Evolutionary conservation across 2,329 filamentous ascomycete species (phyloP), one percentile per base, ranked within the genome.

Genomic region (Sporothrix pseudoabietina): DNA sequence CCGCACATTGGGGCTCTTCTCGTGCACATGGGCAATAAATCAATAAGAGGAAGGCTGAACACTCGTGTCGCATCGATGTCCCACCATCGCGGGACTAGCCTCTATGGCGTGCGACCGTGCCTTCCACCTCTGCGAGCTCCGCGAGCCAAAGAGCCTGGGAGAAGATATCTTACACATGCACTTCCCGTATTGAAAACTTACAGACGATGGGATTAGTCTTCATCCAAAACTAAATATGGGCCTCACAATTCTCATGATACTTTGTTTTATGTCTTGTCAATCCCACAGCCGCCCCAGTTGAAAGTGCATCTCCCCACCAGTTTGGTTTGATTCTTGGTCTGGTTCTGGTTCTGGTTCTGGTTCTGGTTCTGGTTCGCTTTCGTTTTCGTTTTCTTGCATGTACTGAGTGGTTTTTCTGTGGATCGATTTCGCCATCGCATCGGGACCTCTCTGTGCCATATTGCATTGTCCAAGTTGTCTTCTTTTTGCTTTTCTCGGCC

Each of bases 371-470:
- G 30, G 30, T 3, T 59, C 30, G 55, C 55, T 59, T 63, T 63
- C 35, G 32, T 39, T 32, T 32, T 35, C 30, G 9, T 32, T 26
- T 1, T 26, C 26, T 26, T 26, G 26, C 26, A 26, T 26, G 26
- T 26, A 26, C 26, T 26, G 26, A 26, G 35, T 3, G 8, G 35
- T 8, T 35, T 26, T 41, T 6, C 30, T 44, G 66, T 69, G 30
- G 30, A 41, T 30, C 52, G 69, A 54, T 47, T 47, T 55, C 68
- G 68, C 44, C 44, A 68, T 69, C 30, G 66, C 44, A 19, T 47
- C 44, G 66, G 30, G 10, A 14, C n/a, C 16, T n/a, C 14, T 12
- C n/a, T 9, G 39, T 35, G 26, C 14, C 14, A 59, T 59, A 8
- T 35, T 30, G 9, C 30, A 19, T 19, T 10, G 35, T 19, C 16